Evolutionary conservation across 371 early-diverging fungal genomes (phyloP).

Genomic region (Saksenaea vasiformis): DNA sequence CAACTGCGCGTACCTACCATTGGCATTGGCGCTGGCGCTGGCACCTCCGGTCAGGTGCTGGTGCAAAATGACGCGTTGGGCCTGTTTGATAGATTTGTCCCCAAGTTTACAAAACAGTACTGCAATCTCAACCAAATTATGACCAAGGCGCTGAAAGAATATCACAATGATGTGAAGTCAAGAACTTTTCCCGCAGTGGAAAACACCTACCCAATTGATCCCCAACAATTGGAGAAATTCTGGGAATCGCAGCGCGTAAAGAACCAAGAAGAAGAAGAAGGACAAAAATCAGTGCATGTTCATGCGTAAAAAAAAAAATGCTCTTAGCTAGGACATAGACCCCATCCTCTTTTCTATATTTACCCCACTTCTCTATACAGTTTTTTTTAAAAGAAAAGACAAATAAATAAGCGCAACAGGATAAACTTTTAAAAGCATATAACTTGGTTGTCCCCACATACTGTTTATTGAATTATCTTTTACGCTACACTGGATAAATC

Average conservation of each 20-base stretch:
- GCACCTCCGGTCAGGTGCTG: slow-evolving; percentile 91
- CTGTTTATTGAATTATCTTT: no score
- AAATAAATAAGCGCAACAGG: no score
- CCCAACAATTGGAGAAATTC: slow-evolving; percentile 57
- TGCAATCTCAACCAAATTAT: slow-evolving; percentile 74
- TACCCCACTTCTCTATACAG: not conserved
- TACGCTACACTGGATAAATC: no score
- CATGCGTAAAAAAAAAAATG: not conserved
- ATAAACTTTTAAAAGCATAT: no score
- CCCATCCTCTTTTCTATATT: not conserved
- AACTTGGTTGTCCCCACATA: no score
- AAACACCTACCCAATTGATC: slow-evolving; percentile 76
- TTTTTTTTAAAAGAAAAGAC: not conserved
- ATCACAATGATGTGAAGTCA: slow-evolving; percentile 74
- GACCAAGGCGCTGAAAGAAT: slow-evolving; percentile 70
- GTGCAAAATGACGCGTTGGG: slow-evolving; percentile 91
- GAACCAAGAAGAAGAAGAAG: slow-evolving; percentile 13
- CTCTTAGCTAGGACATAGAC: not conserved
- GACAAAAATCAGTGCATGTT: not conserved
- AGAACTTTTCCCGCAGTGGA: slow-evolving; percentile 78
- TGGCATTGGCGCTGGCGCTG: slow-evolving; percentile 94
- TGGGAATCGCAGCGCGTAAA: slow-evolving; percentile 21
- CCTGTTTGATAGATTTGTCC: slow-evolving; percentile 78
- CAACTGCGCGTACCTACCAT: slow-evolving; percentile 86
- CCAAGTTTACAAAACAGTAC: slow-evolving; percentile 93